Percentiles rank a stretch among this genome's conserved stretches.
Evolutionary conservation across 2,329 filamentous ascomycete species (phyloP).

Genomic region (Epichloe gansuensis): DNA sequence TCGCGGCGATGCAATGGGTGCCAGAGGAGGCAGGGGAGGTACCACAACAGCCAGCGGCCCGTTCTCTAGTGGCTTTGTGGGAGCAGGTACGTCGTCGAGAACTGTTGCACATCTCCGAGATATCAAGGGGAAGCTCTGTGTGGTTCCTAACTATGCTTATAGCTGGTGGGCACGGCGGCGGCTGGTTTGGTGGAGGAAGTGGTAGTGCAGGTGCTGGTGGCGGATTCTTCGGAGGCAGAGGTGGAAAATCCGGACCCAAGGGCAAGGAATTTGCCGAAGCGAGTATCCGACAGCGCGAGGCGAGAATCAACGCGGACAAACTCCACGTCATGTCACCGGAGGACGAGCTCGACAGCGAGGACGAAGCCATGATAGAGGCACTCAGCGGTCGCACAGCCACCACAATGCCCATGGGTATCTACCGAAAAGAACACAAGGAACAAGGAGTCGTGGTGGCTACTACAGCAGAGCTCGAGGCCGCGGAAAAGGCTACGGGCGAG

Average conservation of each 20-base stretch:
- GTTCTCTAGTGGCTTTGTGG: conserved; percentile 21
- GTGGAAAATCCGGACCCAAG: conserved; percentile 20
- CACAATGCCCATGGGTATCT: conserved; percentile 43
- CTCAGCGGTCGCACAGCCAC: conserved; percentile 18
- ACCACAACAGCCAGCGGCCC: conserved; percentile 26
- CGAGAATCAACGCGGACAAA: conserved; percentile 43
- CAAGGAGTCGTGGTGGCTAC: conserved; percentile 40
- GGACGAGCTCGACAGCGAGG: conserved; percentile 33
- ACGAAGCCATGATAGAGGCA: conserved; percentile 27
- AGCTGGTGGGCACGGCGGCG: conserved; percentile 13
- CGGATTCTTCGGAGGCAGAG: conserved; percentile 15
- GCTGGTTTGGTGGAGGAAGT: conserved; percentile 20
- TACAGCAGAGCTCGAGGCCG: conserved; percentile 43
- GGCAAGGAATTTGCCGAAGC: conserved; percentile 27
- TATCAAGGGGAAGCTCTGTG: not conserved
- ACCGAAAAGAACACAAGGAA: conserved; percentile 40
- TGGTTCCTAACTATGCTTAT: conserved; percentile 2
- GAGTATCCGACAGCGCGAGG: conserved; percentile 23
- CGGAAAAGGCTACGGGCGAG: conserved; percentile 32
- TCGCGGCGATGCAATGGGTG: conserved; percentile 31
- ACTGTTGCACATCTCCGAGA: not conserved
- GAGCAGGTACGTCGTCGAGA: conserved; percentile 9
- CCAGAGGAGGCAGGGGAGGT: conserved; percentile 24
- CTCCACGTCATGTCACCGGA: conserved; percentile 32
- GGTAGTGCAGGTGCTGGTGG: conserved; percentile 16